Percentiles rank a stretch among this genome's conserved stretches.
Conservation (phyloP, 2,329 filamentous ascomycete genomes). For the Claviceps monticola region DNA sequence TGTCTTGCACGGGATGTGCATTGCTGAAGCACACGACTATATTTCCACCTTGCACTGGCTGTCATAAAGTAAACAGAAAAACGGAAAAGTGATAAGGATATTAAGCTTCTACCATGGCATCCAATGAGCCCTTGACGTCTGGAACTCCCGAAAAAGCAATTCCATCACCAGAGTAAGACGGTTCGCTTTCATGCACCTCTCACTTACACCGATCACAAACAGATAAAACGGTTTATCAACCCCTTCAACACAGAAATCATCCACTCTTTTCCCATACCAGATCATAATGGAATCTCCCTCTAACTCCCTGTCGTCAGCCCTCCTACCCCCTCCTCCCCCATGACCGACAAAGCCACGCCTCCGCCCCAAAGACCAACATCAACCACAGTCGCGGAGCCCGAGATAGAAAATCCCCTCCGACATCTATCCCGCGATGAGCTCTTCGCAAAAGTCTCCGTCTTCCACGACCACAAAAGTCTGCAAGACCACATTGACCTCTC, state of each 20-base stretch:
- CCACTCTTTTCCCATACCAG: too few species aligned
- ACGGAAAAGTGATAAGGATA: background rate
- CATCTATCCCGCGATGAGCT: slow-evolving; percentile 38
- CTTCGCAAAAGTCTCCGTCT: slow-evolving; percentile 38
- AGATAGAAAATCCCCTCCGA: slow-evolving; percentile 32
- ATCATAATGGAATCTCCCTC: too few species aligned
- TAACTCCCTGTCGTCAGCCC: background rate
- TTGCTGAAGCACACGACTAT: too few species aligned
- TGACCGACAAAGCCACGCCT: background rate
- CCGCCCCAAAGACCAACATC: background rate
- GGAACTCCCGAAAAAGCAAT: background rate
- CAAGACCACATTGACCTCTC: slow-evolving; percentile 27
- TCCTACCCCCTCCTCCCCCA: background rate
- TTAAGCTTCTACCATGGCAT: background rate
- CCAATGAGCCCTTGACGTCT: too few species aligned
- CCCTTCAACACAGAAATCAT: too few species aligned
- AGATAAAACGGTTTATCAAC: too few species aligned
- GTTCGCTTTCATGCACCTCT: background rate
- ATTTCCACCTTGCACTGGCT: background rate
- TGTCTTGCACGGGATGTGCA: too few species aligned
- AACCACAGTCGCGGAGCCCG: slow-evolving; percentile 12
- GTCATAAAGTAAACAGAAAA: background rate
- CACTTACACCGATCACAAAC: too few species aligned
- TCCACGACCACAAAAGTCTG: slow-evolving; percentile 34
- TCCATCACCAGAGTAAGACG: background rate